Evolutionary conservation across 2,329 filamentous ascomycete genomes (phyloP).

Genomic region (Nemania sp.): DNA sequence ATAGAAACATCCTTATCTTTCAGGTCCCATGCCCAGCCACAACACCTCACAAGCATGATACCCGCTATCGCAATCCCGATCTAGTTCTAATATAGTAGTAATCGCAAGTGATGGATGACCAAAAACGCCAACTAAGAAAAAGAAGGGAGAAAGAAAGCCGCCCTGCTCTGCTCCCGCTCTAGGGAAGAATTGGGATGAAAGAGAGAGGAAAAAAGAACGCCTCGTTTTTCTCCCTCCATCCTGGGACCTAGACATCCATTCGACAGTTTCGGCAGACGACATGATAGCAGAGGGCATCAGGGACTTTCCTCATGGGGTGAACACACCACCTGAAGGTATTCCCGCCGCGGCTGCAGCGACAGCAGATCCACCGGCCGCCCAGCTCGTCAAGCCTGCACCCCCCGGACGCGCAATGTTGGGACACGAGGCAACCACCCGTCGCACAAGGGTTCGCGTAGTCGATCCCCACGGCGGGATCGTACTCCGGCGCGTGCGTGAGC

Average conservation of each 20-base stretch:
- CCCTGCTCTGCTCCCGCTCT: not conserved
- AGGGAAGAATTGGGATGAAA: not conserved
- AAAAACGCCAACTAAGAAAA: not conserved
- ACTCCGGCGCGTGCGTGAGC: constrained; percentile 39
- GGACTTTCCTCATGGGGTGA: constrained; percentile 50
- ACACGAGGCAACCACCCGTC: constrained; percentile 50
- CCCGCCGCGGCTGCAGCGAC: constrained; percentile 51
- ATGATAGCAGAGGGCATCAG: constrained; percentile 59
- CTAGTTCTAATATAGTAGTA: not conserved
- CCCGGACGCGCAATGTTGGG: constrained; percentile 52
- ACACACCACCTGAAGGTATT: constrained; percentile 53
- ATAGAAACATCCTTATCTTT: not conserved
- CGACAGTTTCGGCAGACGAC: constrained; percentile 52
- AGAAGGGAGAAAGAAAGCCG: too few relatives aligned
- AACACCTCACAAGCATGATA: not conserved
- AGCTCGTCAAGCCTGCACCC: constrained; percentile 55
- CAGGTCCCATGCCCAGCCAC: too few relatives aligned
- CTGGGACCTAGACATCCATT: constrained; percentile 37
- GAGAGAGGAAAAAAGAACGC: not conserved
- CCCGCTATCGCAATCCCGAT: not conserved
- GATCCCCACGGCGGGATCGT: constrained; percentile 35
- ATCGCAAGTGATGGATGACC: not conserved
- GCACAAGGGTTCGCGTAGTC: constrained; percentile 48
- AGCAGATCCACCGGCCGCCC: constrained; percentile 55
- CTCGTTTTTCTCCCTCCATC: too few relatives aligned